Evolutionary conservation across 352 stramenopile species (phyloP).

Genomic region (Phytophthora crassamura): DNA sequence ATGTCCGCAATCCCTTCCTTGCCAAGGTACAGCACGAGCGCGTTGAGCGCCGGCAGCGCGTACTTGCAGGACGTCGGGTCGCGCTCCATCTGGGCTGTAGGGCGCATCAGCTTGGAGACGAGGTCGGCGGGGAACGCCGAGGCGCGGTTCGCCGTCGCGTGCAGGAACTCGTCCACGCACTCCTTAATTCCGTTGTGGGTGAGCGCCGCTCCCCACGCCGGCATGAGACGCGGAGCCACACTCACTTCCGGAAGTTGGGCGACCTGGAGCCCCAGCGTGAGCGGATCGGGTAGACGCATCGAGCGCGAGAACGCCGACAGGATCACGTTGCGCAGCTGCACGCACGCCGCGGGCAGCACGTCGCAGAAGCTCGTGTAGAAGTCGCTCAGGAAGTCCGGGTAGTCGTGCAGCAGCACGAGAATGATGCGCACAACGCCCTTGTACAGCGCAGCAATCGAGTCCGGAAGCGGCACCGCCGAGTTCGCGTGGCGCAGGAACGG

Average conservation of each 20-base stretch:
- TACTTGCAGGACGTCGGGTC: conserved; percentile 81
- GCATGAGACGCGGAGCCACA: conserved; percentile 94
- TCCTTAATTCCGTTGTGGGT: conserved; percentile 90
- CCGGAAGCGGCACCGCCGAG: conserved; percentile 76
- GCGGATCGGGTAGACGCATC: conserved; percentile 97
- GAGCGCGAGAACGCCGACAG: conserved; percentile 97
- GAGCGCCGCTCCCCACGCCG: conserved; percentile 94
- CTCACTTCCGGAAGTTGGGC: conserved; percentile 97
- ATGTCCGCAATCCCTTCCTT: conserved; percentile 89
- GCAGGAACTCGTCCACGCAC: conserved; percentile 97
- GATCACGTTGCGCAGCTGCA: conserved; percentile 99
- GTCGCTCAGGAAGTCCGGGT: conserved; percentile 97
- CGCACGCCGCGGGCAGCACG: conserved; percentile 96
- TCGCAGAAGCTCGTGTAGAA: conserved; percentile 99
- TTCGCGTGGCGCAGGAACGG: conserved; percentile 93
- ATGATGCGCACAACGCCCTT: conserved; percentile 98
- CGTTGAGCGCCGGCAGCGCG: conserved; percentile 95
- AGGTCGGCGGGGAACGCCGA: conserved; percentile 89
- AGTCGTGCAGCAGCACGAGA: conserved; percentile 98
- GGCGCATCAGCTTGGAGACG: conserved; percentile 77
- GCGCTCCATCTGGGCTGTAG: conserved; percentile 66
- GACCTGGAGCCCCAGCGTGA: conserved; percentile 98
- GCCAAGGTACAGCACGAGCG: conserved; percentile 84
- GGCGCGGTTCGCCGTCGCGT: conserved; percentile 83
- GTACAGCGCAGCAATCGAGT: conserved; percentile 96